Conservation (phyloP, 352 stramenopile species). For the Globisporangium barbulae region DNA sequence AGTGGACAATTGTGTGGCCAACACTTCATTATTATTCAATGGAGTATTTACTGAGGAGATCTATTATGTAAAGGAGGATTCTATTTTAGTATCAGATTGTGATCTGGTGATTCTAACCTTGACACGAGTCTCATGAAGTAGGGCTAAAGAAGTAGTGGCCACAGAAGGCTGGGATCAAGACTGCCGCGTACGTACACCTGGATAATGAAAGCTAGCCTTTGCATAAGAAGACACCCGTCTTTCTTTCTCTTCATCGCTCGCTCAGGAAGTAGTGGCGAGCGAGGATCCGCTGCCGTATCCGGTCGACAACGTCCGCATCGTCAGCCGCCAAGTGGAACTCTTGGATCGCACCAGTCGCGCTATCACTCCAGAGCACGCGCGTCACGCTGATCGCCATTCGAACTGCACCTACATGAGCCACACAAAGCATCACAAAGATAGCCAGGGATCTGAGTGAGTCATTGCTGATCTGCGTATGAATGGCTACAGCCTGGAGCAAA, state of each 20-base stretch:
- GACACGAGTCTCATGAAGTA: neutral
- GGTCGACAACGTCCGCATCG: neutral
- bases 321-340: conserved; percentile 1
- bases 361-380: conserved; percentile 9
- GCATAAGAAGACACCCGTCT: too few relatives aligned
- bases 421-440: neutral
- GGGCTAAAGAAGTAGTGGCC: neutral
- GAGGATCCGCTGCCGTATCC: conserved; percentile 15
- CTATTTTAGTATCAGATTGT: too few relatives aligned
- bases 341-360: neutral
- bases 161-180: too few relatives aligned
- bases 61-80: too few relatives aligned
- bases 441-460: neutral
- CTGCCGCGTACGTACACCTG: too few relatives aligned
- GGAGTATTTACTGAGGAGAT: too few relatives aligned
- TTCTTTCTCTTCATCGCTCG: neutral
- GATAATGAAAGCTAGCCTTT: too few relatives aligned
- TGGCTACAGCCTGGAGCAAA: neutral
- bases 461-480: neutral
- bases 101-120: too few relatives aligned
- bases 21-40: too few relatives aligned
- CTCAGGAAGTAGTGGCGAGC: conserved; percentile 14
- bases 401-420: conserved; percentile 11
- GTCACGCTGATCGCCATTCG: conserved; percentile 17
- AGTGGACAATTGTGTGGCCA: too few relatives aligned